Conservation (phyloP, 2,329 filamentous ascomycete genomes). For the Aureobasidium namibiae region DNA sequence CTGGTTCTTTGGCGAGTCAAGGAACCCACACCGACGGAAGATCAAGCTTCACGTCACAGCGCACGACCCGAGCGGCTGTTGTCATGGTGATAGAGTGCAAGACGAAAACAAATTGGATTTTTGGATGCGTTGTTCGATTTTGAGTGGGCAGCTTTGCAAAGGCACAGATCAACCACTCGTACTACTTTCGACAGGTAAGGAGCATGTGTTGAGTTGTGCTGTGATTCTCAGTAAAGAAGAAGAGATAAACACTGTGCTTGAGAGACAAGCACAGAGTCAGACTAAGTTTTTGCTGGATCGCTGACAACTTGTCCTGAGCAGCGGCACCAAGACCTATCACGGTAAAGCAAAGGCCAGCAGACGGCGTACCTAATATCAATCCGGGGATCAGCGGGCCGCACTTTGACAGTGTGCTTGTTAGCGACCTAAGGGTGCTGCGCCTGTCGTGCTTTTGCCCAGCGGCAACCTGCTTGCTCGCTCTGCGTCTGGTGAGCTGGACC, state of each 20-base stretch:
- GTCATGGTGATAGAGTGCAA: background rate
- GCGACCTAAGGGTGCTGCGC: background rate
- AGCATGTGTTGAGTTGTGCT: background rate
- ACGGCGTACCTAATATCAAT: background rate
- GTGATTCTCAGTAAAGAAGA: background rate
- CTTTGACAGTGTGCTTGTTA: background rate
- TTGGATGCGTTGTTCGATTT: background rate
- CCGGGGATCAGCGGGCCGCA: slow-evolving; percentile 2
- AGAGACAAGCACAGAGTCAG: background rate
- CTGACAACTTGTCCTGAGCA: background rate
- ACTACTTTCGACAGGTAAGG: background rate
- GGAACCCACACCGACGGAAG: background rate
- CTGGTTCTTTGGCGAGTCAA: background rate
- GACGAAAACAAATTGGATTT: background rate
- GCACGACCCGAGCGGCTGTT: background rate
- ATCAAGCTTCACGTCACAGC: background rate
- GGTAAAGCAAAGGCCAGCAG: background rate
- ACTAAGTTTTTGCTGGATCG: background rate
- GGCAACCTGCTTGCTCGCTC: background rate
- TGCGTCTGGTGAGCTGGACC: background rate
- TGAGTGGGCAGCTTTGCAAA: slow-evolving; percentile 2
- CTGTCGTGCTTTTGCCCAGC: background rate
- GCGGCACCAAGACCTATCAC: background rate
- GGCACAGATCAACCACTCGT: background rate
- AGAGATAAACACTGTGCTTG: background rate